Evolutionary conservation across 176 grass and related monocot genomes (phyloP), one percentile per base, ranked within the genome.

Genomic region (Aegilops sharonensis): DNA sequence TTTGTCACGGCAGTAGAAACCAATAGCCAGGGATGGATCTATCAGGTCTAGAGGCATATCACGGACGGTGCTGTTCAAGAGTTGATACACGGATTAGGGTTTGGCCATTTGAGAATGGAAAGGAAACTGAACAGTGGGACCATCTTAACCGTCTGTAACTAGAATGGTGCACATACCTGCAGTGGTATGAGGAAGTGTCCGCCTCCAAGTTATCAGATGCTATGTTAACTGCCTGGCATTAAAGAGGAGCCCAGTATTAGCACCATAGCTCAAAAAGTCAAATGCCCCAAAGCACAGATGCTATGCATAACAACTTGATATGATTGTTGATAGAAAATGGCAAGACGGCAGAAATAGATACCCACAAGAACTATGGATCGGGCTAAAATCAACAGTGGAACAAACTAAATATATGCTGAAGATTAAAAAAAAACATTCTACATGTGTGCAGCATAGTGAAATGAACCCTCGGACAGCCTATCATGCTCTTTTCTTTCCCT

Each of bases 11-110:
- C 94, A 99, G 82, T 99, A 97, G 85, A 99, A 99, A 31, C 97
- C 97, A 90, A 99, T 97, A 37, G 97, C 97, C 76, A 99, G 57
- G 29, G 97, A 99, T 65, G 97, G 85, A 83, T 99, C 97, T 89
- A 99, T 90, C 85, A 85, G 82, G 83, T 97, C 92, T 62, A 99
- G 89, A 70, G 89, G 66, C 87, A 99, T 50, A 94, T 99, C 90
- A 5, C 89, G 86, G 20, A 99, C 85, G 20, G 87, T 87, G 68
- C 97, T 99, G 83, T 10, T 5, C 68, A 86, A 81, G 18, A 50
- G n/a, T 39, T 52, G 62, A 81, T 11, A 45, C 27, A 85, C 12
- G 8, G 20, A 76, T 63, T 61, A 18, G 57, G 30, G 11, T 20
- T 62, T 61, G 39, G 67, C 29, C 77, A 83, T 17, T 67, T 37